phyloP scores from a whole-genome alignment of 2,329 filamentous ascomycete genomes.

The Fusarium bulbicola region DNA sequence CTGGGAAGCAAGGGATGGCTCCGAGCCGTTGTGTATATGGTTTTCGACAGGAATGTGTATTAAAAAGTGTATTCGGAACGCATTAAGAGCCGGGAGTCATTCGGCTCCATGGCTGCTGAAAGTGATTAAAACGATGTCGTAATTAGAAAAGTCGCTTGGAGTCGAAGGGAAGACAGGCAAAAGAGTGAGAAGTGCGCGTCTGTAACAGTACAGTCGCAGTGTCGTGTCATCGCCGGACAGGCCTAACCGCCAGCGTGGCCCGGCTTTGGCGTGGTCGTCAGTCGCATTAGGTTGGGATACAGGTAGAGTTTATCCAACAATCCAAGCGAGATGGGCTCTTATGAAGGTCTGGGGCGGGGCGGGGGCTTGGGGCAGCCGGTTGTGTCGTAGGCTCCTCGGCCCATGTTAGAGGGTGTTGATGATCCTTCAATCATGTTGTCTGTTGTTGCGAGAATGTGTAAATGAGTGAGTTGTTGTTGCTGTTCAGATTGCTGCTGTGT shows the following conservation, averaged over 20 bases:
- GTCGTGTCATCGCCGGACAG: conserved; percentile 29
- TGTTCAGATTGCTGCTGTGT: not conserved
- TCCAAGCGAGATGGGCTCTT: conserved; percentile 37
- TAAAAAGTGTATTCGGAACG: conserved; percentile 47
- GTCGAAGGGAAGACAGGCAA: conserved; percentile 32
- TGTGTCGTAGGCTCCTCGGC: conserved; percentile 62
- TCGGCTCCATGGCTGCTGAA: conserved; percentile 29
- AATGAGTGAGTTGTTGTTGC: conserved; percentile 7
- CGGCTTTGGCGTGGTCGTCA: conserved; percentile 31
- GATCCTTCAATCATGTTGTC: conserved; percentile 50
- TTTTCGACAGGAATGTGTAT: conserved; percentile 48
- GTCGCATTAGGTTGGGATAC: conserved; percentile 24
- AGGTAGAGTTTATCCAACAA: conserved; percentile 32
- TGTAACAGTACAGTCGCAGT: conserved; percentile 1
- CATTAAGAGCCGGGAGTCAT: conserved; percentile 41
- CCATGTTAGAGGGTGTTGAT: conserved; percentile 55
- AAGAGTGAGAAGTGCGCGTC: conserved; percentile 14
- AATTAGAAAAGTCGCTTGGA: conserved; percentile 34
- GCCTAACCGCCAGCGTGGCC: conserved; percentile 35
- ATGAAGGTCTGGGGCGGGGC: conserved; percentile 53
- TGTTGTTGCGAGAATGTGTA: conserved; percentile 32
- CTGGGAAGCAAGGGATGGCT: conserved; percentile 52
- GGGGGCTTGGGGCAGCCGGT: conserved; percentile 60
- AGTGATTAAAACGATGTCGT: conserved; percentile 39
- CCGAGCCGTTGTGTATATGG: conserved; percentile 49